Evolutionary conservation across 208 protist genomes (phyloP), one percentile per base, ranked within the genome.

Genomic region (Borovskyia barvae): DNA sequence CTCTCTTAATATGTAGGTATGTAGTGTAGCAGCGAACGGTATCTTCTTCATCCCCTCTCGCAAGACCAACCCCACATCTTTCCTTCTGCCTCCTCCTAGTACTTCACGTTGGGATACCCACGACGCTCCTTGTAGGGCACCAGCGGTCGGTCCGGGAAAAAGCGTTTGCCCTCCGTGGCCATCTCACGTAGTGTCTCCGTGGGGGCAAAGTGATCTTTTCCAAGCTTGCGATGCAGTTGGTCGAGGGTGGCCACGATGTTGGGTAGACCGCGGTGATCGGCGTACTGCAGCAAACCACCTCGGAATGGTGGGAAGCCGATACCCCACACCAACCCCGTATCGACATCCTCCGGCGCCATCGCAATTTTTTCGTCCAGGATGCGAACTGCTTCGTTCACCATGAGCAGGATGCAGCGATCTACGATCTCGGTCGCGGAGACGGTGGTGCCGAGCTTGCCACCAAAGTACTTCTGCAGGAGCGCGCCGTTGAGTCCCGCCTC

Each of bases 261-360:
- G 35, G 63, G 36, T 30, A 78, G 55, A 20, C 86, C 85, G 17
- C 74, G 75, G 61, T 89, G 75, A 37, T 93, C 89, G 36, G 84
- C 84, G 74, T 92, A 83, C 68, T 82, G 72, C 29, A 90, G 50
- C 5, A 93, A 69, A 7, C 89, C 89, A n/a, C 89, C 89, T 14
- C 85, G 74, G 68, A 87, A 93, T 26, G 89, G 72, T 5, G 89
- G 71, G 65, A 95, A 95, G 36, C 89, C 89, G 22, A 82, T 85
- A 43, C 89, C 89, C 63, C 82, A 95, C 48, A 95, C 77, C 85
- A 93, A 90, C 12, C 84, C 89, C 25, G 89, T 82, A 63, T 95
- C 89, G 24, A 92, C 80, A 51, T 92, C 86, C 59, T 89, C 78
- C 3, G 89, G 71, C 3, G 68, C 74, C 32, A 61, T 48, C 12